phyloP scores from a whole-genome alignment of 768 basidiomycete species.

The Austroboletus festivus region DNA sequence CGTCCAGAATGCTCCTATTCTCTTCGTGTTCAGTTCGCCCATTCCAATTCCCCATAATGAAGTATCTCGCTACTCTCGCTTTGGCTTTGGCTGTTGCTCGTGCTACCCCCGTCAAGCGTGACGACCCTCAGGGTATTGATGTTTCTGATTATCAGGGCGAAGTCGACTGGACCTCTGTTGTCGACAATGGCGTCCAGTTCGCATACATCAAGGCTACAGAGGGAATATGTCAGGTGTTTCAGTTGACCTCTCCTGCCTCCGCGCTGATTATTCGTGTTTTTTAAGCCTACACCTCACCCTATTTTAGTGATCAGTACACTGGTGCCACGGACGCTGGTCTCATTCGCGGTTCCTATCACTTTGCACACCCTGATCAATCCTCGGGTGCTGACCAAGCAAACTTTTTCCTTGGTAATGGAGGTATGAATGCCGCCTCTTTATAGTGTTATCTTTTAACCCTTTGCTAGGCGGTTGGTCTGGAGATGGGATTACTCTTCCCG shows the following conservation, averaged over 20 bases:
- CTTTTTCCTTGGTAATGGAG: constrained; percentile 58
- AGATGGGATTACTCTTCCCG: constrained; percentile 61
- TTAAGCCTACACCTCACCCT: constrained; percentile 21
- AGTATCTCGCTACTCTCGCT: constrained; percentile 14
- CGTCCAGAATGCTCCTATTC: neutral
- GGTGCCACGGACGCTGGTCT: constrained; percentile 55
- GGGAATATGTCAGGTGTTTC: constrained; percentile 44
- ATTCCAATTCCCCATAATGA: constrained; percentile 13
- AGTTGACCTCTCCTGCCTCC: neutral
- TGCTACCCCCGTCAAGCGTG: constrained; percentile 28
- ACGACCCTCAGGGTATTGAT: constrained; percentile 50
- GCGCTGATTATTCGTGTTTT: neutral
- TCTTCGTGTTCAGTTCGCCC: too few relatives aligned
- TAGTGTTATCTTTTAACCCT: neutral
- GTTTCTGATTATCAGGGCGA: constrained; percentile 48
- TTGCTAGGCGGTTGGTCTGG: constrained; percentile 48
- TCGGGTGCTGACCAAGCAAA: constrained; percentile 58
- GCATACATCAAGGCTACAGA: constrained; percentile 71
- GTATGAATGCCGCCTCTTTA: constrained; percentile 21
- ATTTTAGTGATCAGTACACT: constrained; percentile 47
- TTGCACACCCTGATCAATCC: constrained; percentile 51
- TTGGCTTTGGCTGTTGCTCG: constrained; percentile 13
- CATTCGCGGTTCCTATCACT: constrained; percentile 62
- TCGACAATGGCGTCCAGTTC: constrained; percentile 50
- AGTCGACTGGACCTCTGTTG: constrained; percentile 53